Conservation (phyloP, 2,329 filamentous ascomycete species). For the Colletotrichum sp. region DNA sequence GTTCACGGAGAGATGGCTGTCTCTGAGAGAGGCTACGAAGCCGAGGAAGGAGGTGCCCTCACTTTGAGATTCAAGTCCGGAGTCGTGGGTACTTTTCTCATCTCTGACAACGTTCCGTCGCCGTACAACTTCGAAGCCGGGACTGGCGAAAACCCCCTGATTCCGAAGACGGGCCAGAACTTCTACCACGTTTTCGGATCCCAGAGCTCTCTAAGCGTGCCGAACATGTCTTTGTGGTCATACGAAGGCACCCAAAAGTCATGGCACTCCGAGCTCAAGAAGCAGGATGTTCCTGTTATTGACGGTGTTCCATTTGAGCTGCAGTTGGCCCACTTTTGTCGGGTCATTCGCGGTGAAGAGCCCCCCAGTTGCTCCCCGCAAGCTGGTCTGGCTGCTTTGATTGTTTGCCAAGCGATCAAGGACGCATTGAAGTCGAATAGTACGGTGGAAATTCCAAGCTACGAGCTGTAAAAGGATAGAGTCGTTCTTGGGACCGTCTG, state of each 20-base stretch:
- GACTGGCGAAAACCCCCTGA: conserved; percentile 62
- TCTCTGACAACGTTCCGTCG: conserved; percentile 56
- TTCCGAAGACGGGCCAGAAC: conserved; percentile 45
- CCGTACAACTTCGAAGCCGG: conserved; percentile 61
- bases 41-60: conserved; percentile 62
- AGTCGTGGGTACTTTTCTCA: conserved; percentile 60
- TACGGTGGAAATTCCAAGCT: conserved; percentile 25
- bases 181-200: conserved; percentile 63
- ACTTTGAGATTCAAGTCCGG: conserved; percentile 58
- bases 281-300: conserved; percentile 27
- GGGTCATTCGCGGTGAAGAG: conserved; percentile 47
- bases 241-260: conserved; percentile 43
- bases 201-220: conserved; percentile 55
- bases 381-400: conserved; percentile 55
- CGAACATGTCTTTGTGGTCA: conserved; percentile 56
- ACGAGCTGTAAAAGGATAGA: not conserved
- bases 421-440: conserved; percentile 40
- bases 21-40: conserved; percentile 49
- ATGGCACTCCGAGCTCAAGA: conserved; percentile 42
- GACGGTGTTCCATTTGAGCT: conserved; percentile 50
- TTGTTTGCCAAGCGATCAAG: conserved; percentile 57
- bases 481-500: not conserved
- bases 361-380: conserved; percentile 50
- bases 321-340: conserved; percentile 56
- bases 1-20: conserved; percentile 54